These are phyloP conservation scores for Pulveroboletus sp. DNA, from an alignment of 768 basidiomycete species.

Conservation along the genomic window DNA sequence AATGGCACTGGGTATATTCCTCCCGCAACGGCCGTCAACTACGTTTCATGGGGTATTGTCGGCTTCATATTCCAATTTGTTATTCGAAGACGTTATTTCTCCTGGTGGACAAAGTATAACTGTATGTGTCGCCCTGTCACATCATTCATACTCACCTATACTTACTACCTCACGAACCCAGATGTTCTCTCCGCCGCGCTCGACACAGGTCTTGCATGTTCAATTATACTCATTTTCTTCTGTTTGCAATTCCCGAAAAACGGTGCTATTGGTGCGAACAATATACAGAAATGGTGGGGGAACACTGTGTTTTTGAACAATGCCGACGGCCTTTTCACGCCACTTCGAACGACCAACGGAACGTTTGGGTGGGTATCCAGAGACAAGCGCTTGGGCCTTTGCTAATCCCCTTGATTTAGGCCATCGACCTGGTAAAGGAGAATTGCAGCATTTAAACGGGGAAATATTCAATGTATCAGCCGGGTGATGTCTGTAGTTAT, in stretches of 20 bases:
- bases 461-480: background rate
- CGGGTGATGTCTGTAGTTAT: background rate
- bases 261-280: conserved; percentile 53
- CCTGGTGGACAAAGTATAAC: conserved; percentile 62
- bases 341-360: conserved; percentile 9
- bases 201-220: conserved; percentile 63
- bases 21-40: conserved; percentile 61
- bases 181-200: conserved; percentile 68
- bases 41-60: conserved; percentile 62
- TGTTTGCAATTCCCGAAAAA: conserved; percentile 58
- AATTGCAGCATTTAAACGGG: too few species aligned
- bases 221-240: conserved; percentile 55
- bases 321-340: conserved; percentile 22
- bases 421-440: conserved; percentile 14
- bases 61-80: conserved; percentile 65
- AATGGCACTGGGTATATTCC: conserved; percentile 58
- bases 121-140: conserved; percentile 19
- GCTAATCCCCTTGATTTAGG: background rate
- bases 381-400: background rate
- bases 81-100: conserved; percentile 57
- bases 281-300: conserved; percentile 66
- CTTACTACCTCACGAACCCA: conserved; percentile 3
- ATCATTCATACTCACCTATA: background rate
- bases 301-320: conserved; percentile 41
- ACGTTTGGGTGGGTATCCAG: conserved; percentile 28